These are phyloP conservation scores for Pseudogymnoascus sp. DNA, from an alignment of 2,329 filamentous ascomycete genomes.

Conservation along the genomic window DNA sequence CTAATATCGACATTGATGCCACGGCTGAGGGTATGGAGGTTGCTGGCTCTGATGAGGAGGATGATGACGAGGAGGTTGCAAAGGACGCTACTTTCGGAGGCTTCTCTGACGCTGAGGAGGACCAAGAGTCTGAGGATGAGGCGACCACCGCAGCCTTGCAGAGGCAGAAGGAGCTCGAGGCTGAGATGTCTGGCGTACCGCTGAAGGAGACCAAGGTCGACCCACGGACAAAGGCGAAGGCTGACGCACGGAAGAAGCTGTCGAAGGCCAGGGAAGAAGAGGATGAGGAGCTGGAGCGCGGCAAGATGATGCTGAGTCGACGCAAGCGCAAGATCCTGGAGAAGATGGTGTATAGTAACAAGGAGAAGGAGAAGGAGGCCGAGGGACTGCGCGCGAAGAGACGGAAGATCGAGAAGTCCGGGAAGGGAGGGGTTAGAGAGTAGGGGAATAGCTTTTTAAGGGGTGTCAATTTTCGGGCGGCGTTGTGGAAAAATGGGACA, in stretches of 20 bases:
- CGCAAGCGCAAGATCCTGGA: constrained; percentile 97
- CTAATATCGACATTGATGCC: constrained; percentile 28
- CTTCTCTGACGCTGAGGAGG: constrained; percentile 33
- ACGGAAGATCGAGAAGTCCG: constrained; percentile 69
- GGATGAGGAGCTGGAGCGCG: constrained; percentile 80
- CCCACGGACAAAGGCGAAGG: constrained; percentile 55
- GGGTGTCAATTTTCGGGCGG: constrained; percentile 5
- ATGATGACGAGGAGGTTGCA: constrained; percentile 27
- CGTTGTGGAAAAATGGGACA: constrained; percentile 8
- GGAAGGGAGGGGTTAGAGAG: constrained; percentile 23
- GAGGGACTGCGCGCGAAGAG: constrained; percentile 82
- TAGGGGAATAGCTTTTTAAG: constrained; percentile 4
- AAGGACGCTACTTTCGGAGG: constrained; percentile 25
- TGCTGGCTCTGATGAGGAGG: constrained; percentile 30
- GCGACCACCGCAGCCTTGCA: constrained; percentile 54
- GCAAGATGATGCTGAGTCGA: constrained; percentile 97
- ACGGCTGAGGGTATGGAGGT: constrained; percentile 29
- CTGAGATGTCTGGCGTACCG: constrained; percentile 69
- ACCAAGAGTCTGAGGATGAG: constrained; percentile 50
- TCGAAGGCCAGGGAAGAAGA: constrained; percentile 66
- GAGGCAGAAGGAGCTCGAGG: constrained; percentile 86
- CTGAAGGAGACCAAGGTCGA: constrained; percentile 44
- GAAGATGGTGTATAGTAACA: constrained; percentile 95
- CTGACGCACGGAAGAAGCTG: constrained; percentile 61
- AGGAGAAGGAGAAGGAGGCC: constrained; percentile 84